Evolutionary conservation across 2,329 filamentous ascomycete species (phyloP).

Genomic region (Pseudogymnoascus sp.): DNA sequence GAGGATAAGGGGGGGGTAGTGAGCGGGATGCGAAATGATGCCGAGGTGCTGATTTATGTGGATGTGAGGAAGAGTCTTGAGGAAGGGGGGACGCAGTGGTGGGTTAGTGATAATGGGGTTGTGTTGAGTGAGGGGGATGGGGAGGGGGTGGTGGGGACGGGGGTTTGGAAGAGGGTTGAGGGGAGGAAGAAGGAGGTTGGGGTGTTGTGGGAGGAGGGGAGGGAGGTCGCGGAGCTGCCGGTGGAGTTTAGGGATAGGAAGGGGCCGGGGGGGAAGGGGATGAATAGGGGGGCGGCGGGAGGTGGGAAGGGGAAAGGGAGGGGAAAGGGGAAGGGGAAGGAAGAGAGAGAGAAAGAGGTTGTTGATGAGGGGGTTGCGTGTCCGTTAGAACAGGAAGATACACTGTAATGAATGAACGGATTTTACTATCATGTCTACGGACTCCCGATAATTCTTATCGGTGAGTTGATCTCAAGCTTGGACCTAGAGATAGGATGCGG

Average conservation of each 20-base stretch:
- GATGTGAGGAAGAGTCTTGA: constrained; percentile 60
- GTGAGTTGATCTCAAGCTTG: not conserved
- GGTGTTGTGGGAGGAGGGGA: constrained; percentile 63
- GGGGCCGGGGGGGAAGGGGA: constrained; percentile 34
- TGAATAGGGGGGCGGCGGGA: constrained; percentile 27
- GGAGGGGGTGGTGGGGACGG: constrained; percentile 53
- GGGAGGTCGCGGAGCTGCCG: constrained; percentile 59
- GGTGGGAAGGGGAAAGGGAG: constrained; percentile 11
- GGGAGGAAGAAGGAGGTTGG: constrained; percentile 52
- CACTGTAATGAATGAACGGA: not conserved
- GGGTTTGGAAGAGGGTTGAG: constrained; percentile 65
- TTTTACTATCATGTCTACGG: not conserved
- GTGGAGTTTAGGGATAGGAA: constrained; percentile 47
- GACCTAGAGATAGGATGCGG: not conserved
- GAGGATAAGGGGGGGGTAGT: constrained; percentile 43
- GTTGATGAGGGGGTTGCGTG: not conserved
- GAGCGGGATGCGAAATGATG: constrained; percentile 72
- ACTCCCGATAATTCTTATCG: not conserved
- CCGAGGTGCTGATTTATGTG: constrained; percentile 70
- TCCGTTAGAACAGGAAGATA: not conserved
- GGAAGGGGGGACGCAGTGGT: constrained; percentile 59
- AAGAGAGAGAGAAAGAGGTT: not conserved
- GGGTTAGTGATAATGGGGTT: constrained; percentile 71
- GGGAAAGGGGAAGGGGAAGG: not conserved
- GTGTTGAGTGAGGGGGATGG: constrained; percentile 56